Conservation (phyloP, 129 eudicot species). For the Lonicera japonica region DNA sequence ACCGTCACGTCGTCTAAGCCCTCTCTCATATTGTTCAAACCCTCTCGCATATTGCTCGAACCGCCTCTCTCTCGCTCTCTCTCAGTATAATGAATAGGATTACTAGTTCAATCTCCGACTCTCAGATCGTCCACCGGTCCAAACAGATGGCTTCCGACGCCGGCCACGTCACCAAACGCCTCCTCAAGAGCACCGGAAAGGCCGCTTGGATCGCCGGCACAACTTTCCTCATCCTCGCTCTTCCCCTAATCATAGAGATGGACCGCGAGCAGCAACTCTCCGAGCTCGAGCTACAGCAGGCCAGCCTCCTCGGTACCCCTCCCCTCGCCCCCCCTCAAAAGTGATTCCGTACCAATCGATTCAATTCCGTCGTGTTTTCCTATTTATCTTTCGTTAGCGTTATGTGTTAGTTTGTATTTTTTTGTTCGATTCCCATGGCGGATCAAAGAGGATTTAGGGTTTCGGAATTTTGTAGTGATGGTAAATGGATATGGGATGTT, state of each 20-base stretch:
- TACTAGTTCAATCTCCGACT: conserved; percentile 30
- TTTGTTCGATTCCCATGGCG: too few species aligned
- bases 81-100: conserved; percentile 10
- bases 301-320: conserved; percentile 50
- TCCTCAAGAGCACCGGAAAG: conserved; percentile 60
- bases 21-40: too few species aligned
- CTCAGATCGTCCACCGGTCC: conserved; percentile 32
- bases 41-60: too few species aligned
- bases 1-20: too few species aligned
- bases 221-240: conserved; percentile 38
- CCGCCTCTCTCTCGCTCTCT: not conserved
- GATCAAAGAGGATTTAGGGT: not conserved
- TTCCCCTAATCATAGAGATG: conserved; percentile 58
- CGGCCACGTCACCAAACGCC: conserved; percentile 35
- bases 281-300: conserved; percentile 60
- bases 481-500: too few species aligned
- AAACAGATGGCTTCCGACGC: conserved; percentile 42
- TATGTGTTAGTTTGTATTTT: not conserved
- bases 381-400: not conserved
- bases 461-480: not conserved
- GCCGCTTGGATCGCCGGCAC: conserved; percentile 70
- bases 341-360: not conserved
- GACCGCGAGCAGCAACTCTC: conserved; percentile 61
- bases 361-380: not conserved
- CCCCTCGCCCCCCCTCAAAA: conserved; percentile 24